Conservation (phyloP, 202 grass and related monocot species). For the Eragrostis tef region DNA sequence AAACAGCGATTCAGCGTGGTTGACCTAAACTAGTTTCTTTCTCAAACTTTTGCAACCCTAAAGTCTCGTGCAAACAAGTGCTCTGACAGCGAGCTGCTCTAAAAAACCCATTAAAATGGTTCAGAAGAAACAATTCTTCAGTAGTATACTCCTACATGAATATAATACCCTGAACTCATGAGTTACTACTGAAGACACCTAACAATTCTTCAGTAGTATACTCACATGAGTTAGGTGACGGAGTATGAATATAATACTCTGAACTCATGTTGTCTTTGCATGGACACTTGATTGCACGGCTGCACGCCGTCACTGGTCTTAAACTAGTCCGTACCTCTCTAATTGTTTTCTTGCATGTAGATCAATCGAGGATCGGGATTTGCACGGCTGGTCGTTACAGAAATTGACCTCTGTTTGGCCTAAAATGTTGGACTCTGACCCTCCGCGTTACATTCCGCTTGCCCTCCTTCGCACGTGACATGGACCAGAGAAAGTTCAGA, state of each 20-base stretch:
- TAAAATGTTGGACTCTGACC: neutral
- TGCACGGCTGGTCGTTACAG: neutral
- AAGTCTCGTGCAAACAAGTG: neutral
- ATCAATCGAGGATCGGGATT: conserved; percentile 27
- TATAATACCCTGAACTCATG: no score
- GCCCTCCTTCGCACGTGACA: neutral
- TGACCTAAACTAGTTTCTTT: neutral
- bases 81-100: neutral
- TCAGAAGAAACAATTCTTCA: no score
- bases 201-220: no score
- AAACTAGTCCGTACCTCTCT: conserved; percentile 26
- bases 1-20: neutral
- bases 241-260: neutral
- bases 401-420: neutral
- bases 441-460: neutral
- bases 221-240: no score
- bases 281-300: conserved; percentile 31
- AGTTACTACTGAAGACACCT: no score
- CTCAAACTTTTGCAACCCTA: neutral
- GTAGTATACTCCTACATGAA: no score
- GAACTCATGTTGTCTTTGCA: neutral
- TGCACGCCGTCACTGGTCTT: conserved; percentile 34
- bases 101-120: neutral
- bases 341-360: neutral
- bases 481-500: neutral